These are phyloP conservation scores for Colletotrichum agaves DNA, from an alignment of 2,329 filamentous ascomycete species.

Conservation along the genomic window DNA sequence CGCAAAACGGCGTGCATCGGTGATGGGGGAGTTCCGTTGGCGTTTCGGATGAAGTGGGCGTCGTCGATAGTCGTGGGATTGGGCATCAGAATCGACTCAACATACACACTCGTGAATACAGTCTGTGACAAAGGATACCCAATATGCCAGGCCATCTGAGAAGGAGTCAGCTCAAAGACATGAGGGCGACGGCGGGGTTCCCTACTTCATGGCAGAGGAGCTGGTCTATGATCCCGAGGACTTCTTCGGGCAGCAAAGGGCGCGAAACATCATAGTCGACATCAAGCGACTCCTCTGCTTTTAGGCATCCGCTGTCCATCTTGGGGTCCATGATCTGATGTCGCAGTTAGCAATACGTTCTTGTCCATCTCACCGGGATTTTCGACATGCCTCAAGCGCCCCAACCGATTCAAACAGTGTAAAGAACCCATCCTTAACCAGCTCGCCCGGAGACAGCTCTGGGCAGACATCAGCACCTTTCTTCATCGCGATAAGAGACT, in stretches of 20 bases:
- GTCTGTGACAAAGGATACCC: conserved; percentile 97
- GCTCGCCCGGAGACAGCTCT: conserved; percentile 82
- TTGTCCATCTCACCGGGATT: neutral
- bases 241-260: conserved; percentile 77
- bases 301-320: conserved; percentile 94
- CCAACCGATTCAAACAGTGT: conserved; percentile 95
- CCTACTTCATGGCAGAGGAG: conserved; percentile 86
- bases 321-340: conserved; percentile 96
- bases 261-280: conserved; percentile 81
- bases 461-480: conserved; percentile 41
- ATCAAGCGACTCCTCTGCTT: conserved; percentile 82
- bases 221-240: conserved; percentile 94
- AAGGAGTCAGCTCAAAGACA: conserved; percentile 15
- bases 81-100: conserved; percentile 83
- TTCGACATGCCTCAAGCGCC: conserved; percentile 73
- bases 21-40: conserved; percentile 41
- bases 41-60: conserved; percentile 67
- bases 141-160: conserved; percentile 92
- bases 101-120: conserved; percentile 89
- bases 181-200: conserved; percentile 9
- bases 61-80: conserved; percentile 71
- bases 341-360: conserved; percentile 11
- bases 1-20: conserved; percentile 74
- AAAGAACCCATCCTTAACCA: conserved; percentile 94
- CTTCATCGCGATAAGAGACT: neutral